phyloP scores from a whole-genome alignment of 805 yeast genomes.

The Candida khao-thaluensis region DNA sequence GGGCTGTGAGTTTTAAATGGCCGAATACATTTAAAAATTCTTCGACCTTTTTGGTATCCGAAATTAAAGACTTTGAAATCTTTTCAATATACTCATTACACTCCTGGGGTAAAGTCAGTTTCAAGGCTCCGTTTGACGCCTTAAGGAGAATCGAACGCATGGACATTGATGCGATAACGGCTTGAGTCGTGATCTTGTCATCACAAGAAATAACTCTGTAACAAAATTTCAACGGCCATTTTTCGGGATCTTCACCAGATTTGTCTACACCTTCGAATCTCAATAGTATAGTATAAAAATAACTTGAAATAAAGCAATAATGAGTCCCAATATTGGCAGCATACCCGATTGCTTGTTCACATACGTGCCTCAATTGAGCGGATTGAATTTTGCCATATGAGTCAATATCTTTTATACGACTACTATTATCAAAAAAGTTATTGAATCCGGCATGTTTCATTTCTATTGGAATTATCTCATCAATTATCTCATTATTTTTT shows the following conservation, averaged over 20 bases:
- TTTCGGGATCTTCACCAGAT: conserved; percentile 2
- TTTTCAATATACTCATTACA: no score
- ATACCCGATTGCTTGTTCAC: neutral
- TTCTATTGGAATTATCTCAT: conserved; percentile 1
- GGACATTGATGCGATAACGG: no score
- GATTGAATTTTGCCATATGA: neutral
- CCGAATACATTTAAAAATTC: no score
- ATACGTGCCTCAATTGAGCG: neutral
- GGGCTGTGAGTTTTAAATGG: no score
- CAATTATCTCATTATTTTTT: neutral
- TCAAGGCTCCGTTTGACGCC: no score
- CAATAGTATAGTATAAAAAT: neutral
- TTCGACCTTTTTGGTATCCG: no score
- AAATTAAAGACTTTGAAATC: no score
- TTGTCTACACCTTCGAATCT: neutral
- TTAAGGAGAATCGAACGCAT: no score
- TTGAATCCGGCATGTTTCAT: conserved; percentile 1
- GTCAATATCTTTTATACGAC: neutral
- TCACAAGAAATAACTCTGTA: conserved; percentile 1
- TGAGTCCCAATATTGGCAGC: conserved; percentile 1
- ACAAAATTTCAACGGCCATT: conserved; percentile 1
- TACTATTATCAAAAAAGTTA: neutral
- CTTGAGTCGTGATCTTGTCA: no score
- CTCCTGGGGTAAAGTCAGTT: no score
- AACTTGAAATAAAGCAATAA: neutral